Evolutionary conservation across 306 rosid genomes (phyloP).

Genomic region (Cucumis hystrix): DNA sequence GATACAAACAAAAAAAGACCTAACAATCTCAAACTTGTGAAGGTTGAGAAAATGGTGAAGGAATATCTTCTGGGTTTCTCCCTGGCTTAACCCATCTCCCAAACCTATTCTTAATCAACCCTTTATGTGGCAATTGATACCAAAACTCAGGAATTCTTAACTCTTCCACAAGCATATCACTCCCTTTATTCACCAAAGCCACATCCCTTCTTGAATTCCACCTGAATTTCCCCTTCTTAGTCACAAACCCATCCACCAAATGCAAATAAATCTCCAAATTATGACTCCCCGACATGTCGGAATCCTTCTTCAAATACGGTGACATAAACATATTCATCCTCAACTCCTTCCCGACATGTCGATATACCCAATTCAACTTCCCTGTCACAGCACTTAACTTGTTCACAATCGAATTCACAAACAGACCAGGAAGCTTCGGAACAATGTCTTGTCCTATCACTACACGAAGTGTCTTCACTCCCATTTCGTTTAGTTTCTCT

Average conservation of each 20-base stretch:
- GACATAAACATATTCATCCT: constrained; percentile 37
- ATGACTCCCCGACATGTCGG: constrained; percentile 37
- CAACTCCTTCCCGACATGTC: constrained; percentile 41
- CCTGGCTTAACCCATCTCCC: constrained; percentile 75
- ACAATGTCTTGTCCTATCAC: constrained; percentile 46
- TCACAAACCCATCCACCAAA: constrained; percentile 45
- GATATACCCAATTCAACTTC: constrained; percentile 41
- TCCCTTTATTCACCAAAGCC: constrained; percentile 52
- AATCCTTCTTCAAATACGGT: constrained; percentile 34
- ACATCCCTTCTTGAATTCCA: constrained; percentile 36
- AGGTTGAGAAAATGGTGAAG: constrained; percentile 23
- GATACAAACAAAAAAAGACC: too few relatives aligned
- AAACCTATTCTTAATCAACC: constrained; percentile 37
- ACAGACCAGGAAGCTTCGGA: constrained; percentile 39
- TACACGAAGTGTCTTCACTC: constrained; percentile 31
- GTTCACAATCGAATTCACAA: constrained; percentile 35
- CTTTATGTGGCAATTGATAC: constrained; percentile 54
- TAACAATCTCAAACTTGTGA: not conserved
- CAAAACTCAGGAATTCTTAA: constrained; percentile 48
- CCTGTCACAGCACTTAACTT: constrained; percentile 26
- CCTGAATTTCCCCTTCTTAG: not conserved
- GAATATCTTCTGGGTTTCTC: constrained; percentile 44
- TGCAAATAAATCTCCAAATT: constrained; percentile 58
- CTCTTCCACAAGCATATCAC: constrained; percentile 49
- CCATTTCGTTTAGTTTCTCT: constrained; percentile 33